Conservation (phyloP, 2,329 filamentous ascomycete species). For the Cladorrhinum sp. region DNA sequence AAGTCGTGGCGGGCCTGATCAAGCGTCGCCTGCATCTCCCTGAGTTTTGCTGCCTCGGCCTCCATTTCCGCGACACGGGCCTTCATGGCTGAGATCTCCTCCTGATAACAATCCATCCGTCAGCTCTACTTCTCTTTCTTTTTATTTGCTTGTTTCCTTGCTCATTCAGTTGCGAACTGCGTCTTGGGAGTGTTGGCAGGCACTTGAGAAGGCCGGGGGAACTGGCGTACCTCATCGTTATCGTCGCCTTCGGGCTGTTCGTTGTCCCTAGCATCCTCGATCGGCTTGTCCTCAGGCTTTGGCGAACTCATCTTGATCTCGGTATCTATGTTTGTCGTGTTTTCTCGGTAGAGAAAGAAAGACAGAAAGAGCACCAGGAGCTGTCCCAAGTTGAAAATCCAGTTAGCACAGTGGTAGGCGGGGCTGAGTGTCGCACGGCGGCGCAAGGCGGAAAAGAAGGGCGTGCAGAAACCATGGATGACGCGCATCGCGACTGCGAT, state of each 20-base stretch:
- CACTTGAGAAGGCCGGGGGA: neutral
- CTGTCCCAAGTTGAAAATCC: neutral
- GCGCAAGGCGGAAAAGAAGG: neutral
- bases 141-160: slow-evolving; percentile 4
- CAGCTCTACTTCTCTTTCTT: slow-evolving; percentile 16
- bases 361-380: neutral
- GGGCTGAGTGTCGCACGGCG: neutral
- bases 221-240: slow-evolving; percentile 46
- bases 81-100: slow-evolving; percentile 88
- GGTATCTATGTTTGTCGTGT: neutral
- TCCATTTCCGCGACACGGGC: slow-evolving; percentile 85
- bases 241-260: slow-evolving; percentile 37
- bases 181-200: slow-evolving; percentile 14
- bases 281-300: slow-evolving; percentile 26
- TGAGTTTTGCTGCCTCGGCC: slow-evolving; percentile 79
- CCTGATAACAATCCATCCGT: slow-evolving; percentile 37
- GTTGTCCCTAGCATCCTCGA: slow-evolving; percentile 33
- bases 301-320: slow-evolving; percentile 25
- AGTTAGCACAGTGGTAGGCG: neutral
- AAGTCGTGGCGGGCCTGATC: slow-evolving; percentile 82
- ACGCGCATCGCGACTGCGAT: neutral
- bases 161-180: neutral
- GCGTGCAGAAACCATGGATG: neutral
- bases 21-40: slow-evolving; percentile 81
- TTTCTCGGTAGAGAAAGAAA: neutral